These are phyloP conservation scores for Aspergillus neoniger DNA, from an alignment of 2,329 filamentous ascomycete species.

Conservation along the genomic window DNA sequence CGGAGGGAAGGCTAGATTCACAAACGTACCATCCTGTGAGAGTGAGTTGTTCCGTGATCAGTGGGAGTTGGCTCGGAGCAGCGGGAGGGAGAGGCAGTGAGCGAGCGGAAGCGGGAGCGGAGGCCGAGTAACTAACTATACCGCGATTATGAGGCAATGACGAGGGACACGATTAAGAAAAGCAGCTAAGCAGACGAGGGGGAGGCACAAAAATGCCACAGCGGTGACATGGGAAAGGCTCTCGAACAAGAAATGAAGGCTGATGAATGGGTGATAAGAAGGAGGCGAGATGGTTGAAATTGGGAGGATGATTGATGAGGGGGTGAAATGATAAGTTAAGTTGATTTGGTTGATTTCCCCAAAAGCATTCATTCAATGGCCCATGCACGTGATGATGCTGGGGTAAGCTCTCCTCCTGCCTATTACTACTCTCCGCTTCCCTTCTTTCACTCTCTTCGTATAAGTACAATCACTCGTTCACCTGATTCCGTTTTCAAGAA, in stretches of 20 bases:
- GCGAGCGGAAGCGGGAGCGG: conserved; percentile 11
- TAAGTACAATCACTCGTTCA: no score
- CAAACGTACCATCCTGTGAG: conserved; percentile 23
- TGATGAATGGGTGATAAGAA: conserved; percentile 2
- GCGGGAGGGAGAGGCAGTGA: no score
- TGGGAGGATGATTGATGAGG: background rate
- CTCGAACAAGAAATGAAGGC: background rate
- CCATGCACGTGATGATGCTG: conserved; percentile 19
- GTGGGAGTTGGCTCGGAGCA: conserved; percentile 2
- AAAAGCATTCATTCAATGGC: background rate
- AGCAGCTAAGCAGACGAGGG: background rate
- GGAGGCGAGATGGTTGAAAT: background rate
- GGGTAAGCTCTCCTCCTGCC: background rate
- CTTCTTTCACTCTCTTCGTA: background rate
- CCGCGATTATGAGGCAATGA: conserved; percentile 1
- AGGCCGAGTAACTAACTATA: conserved; percentile 15
- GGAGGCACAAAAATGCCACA: background rate
- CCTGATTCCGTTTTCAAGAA: background rate
- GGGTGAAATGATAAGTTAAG: conserved; percentile 10
- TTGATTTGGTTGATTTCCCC: conserved; percentile 11
- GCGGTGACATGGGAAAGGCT: background rate
- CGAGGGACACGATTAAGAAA: background rate
- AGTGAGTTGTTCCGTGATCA: conserved; percentile 5
- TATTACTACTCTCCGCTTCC: background rate
- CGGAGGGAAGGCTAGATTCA: background rate